Conservation (phyloP, 179 eudicot genomes). For the Silene vulgaris region DNA sequence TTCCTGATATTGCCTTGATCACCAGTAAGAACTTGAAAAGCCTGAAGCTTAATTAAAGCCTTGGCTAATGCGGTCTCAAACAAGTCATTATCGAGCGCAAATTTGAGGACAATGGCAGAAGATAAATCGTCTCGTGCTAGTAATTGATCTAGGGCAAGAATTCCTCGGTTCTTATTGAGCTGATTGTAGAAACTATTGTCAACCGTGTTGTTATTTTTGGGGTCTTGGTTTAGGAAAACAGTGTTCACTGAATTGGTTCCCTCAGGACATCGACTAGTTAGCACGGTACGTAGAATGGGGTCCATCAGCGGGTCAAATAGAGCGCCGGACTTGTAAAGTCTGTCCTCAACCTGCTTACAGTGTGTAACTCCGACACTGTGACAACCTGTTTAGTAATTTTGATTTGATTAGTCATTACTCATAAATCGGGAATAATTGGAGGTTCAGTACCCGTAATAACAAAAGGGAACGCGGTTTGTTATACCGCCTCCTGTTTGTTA, state of each 20-base stretch:
- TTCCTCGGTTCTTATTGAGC: slow-evolving; percentile 27
- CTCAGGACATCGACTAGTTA: slow-evolving; percentile 30
- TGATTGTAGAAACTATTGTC: slow-evolving; percentile 45
- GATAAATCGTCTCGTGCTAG: slow-evolving; percentile 35
- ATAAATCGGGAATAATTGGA: background rate
- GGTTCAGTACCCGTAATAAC: too few species aligned
- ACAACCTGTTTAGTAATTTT: slow-evolving; percentile 26
- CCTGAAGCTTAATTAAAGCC: slow-evolving; percentile 36
- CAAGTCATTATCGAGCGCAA: slow-evolving; percentile 7
- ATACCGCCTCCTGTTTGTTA: too few species aligned
- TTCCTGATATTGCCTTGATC: slow-evolving; percentile 26
- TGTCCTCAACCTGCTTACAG: slow-evolving; percentile 28
- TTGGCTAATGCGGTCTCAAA: slow-evolving; percentile 20
- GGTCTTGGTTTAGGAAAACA: slow-evolving; percentile 38
- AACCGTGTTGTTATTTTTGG: slow-evolving; percentile 27
- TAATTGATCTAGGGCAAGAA: slow-evolving; percentile 44
- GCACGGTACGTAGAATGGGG: slow-evolving; percentile 22
- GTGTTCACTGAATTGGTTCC: slow-evolving; percentile 13
- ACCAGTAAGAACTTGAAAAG: slow-evolving; percentile 29
- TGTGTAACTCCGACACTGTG: slow-evolving; percentile 51
- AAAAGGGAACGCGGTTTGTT: too few species aligned
- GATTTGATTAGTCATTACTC: background rate
- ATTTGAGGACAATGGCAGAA: slow-evolving; percentile 16
- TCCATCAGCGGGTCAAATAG: slow-evolving; percentile 35
- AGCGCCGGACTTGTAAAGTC: slow-evolving; percentile 27